Evolutionary conservation across 441 rosid species (phyloP), one percentile per base, ranked within the genome.

Genomic region (Brassica hybrid): DNA sequence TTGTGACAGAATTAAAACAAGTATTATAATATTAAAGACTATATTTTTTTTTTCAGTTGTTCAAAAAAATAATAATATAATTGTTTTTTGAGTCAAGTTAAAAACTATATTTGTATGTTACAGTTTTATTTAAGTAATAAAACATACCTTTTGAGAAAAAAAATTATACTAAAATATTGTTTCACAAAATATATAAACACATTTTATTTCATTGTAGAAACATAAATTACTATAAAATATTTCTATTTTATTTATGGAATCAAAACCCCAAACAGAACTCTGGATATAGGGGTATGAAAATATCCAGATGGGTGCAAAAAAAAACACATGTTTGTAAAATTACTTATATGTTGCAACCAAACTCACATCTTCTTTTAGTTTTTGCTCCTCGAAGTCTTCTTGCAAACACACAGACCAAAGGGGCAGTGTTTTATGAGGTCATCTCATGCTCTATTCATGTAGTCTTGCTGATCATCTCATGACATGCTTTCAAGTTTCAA

Each of bases 361-460:
- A 23, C 80, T 79, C 54, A 66, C 71, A 79, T 83, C 64, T 11
- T 71, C 71, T 18, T 5, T 1, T 27, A 72, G 73, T 73, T 81
- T 69, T 61, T 68, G 85, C 9, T 82, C 86, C 77, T 86, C 90
- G 54, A 88, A 92, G 57, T 50, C 57, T 52, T 84, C 82, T 89
- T 1, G 98, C 98, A 56, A 93, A 88, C 72, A 94, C 87, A 48
- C 98, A 96, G 0, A 94, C 92, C 80, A 93, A 83, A 23, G 97
- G 98, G 0, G 96, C 98, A 9, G 96, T 91, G 32, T 93, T 93
- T n/a, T 93, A 93, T 4, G 97, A 14, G 57, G 18, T 50, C 57
- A 50, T 14, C 57, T 50, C 57, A 50, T 50, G 57, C 17, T 5
- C 5, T 48, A n/a, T 14, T 48, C 43, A 36, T 36, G 17, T n/a